A percentile compares a stretch with the other conserved stretches of the same genome.
Evolutionary conservation across 331 rosid species (phyloP).

Genomic region (Spiraea crenata): DNA sequence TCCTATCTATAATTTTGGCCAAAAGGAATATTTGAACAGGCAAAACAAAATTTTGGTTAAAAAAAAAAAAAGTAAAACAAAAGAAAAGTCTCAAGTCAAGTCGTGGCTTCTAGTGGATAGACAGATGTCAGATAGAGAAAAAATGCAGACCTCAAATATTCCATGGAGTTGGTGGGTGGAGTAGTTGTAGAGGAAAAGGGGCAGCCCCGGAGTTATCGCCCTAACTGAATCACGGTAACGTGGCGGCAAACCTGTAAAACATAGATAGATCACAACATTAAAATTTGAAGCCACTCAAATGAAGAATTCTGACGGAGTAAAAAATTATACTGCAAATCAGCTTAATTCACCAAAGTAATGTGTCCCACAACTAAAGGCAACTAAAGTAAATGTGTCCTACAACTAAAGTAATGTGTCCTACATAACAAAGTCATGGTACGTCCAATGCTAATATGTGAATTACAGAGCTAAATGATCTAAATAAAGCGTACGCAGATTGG

Average conservation of each 20-base stretch:
- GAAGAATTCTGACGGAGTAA: too few relatives aligned
- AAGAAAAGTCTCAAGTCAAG: not conserved
- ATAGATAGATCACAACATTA: not conserved
- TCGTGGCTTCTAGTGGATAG: not conserved
- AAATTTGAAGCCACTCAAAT: too few relatives aligned
- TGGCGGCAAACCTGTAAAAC: constrained; percentile 54
- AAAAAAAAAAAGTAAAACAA: not conserved
- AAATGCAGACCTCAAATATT: constrained; percentile 69
- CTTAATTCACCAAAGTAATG: too few relatives aligned
- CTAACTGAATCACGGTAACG: constrained; percentile 87
- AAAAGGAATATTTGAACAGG: not conserved
- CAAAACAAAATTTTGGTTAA: not conserved
- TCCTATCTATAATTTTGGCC: not conserved
- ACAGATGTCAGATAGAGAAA: not conserved
- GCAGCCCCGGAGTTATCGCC: constrained; percentile 89
- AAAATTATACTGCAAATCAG: too few relatives aligned
- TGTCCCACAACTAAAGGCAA: too few relatives aligned
- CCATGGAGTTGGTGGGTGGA: constrained; percentile 96
- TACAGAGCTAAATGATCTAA: too few relatives aligned
- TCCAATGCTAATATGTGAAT: too few relatives aligned
- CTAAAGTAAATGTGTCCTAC: too few relatives aligned
- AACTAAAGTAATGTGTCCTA: too few relatives aligned
- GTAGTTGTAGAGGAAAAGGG: constrained; percentile 91
- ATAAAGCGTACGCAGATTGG: too few relatives aligned
- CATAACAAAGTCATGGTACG: too few relatives aligned